Evolutionary conservation across 768 basidiomycete genomes (phyloP), one percentile per base, ranked within the genome.

Genomic region (Boletus fagicola): DNA sequence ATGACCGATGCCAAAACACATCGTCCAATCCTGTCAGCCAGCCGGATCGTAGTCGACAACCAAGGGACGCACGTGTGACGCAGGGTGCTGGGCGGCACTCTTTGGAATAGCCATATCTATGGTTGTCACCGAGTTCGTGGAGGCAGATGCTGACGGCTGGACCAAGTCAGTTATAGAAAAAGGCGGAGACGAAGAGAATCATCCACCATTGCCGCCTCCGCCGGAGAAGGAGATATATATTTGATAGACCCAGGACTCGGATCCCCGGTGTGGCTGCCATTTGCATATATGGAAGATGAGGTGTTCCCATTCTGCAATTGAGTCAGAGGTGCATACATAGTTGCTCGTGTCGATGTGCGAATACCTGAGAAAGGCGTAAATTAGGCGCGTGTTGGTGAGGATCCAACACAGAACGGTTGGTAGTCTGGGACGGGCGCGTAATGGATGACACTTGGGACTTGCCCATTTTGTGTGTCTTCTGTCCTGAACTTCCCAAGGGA

Each of bases 31-130:
- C 6, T 24, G 31, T 56, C 33, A 47, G 42, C 50, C 43, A 39
- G 33, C 33, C 5, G 4, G 31, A 30, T n/a, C n/a, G 15, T 31
- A 18, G 18, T 24, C 10, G n/a, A 53, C 20, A 45, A 43, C 28
- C 20, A 47, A 42, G 31, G 2, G 45, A 63, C 66, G 28, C 47
- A 68, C 67, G 20, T 1, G 36, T 39, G 48, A 30, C 1, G 39
- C 3, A 28, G 46, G 24, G 16, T 35, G 38, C 8, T 57, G 62
- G 0, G 13, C 15, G 12, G 43, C 11, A 16, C 11, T 58, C 43
- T 53, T 68, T 44, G 50, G 49, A 55, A 60, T 38, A 12, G 58
- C 42, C 67, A 70, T 71, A 22, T 45, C 62, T 46, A 8, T 24
- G 20, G 57, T 20, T 44, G 33, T 16, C 3, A 40, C 22, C 35